Evolutionary conservation across 2,329 filamentous ascomycete species (phyloP).

Genomic region (Exophiala calicioides): DNA sequence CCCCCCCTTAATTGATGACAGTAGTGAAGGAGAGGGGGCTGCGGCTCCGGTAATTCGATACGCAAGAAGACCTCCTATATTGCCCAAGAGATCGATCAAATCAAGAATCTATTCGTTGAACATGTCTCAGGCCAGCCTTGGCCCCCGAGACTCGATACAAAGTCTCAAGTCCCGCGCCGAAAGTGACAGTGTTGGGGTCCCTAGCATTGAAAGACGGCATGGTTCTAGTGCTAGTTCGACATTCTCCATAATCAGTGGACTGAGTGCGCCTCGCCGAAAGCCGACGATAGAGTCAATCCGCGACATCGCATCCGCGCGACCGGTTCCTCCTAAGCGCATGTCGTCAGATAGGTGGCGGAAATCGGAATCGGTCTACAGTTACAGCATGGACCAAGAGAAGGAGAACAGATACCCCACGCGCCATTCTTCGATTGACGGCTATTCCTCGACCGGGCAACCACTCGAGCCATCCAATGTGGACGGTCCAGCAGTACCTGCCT

Average conservation of each 20-base stretch:
- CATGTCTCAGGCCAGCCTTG: slow-evolving; percentile 18
- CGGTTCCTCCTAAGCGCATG: slow-evolving; percentile 18
- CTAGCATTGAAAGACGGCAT: slow-evolving; percentile 26
- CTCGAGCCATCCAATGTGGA: slow-evolving; percentile 11
- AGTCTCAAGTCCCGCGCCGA: slow-evolving; percentile 26
- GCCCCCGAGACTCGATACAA: slow-evolving; percentile 22
- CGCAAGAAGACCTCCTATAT: slow-evolving; percentile 21
- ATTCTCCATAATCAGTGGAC: slow-evolving; percentile 23
- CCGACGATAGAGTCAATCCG: slow-evolving; percentile 20
- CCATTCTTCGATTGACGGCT: slow-evolving; percentile 19
- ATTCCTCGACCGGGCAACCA: slow-evolving; percentile 6
- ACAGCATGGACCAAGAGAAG: slow-evolving; percentile 23
- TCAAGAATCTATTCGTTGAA: slow-evolving; percentile 18
- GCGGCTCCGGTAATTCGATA: slow-evolving; percentile 26
- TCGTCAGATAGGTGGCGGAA: slow-evolving; percentile 23
- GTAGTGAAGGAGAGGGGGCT: slow-evolving; percentile 26
- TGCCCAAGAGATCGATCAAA: slow-evolving; percentile 21
- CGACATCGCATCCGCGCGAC: slow-evolving; percentile 18
- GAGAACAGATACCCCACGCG: slow-evolving; percentile 17
- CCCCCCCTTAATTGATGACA: slow-evolving; percentile 18
- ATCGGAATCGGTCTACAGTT: slow-evolving; percentile 23
- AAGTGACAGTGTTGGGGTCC: slow-evolving; percentile 23
- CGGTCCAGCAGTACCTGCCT: slow-evolving; percentile 10
- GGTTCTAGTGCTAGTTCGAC: slow-evolving; percentile 24
- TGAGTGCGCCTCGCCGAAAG: slow-evolving; percentile 16